A percentile compares a stretch with the other conserved stretches of the same genome.
Evolutionary conservation across 306 rosid genomes (phyloP).

Genomic region (Erythrophleum fordii): DNA sequence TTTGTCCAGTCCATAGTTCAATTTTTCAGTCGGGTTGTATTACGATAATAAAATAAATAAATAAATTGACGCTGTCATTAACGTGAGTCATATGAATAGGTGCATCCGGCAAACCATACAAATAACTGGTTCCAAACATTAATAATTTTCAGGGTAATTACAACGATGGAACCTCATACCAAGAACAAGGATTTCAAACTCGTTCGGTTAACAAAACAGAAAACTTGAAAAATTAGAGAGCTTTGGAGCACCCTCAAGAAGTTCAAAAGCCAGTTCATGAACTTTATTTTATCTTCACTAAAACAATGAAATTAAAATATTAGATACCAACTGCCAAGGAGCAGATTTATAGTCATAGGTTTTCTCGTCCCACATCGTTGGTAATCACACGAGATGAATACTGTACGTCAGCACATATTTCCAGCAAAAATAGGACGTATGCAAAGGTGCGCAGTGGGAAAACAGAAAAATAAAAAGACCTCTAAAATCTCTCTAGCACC

Average conservation of each 20-base stretch:
- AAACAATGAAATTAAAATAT: background rate
- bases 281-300: background rate
- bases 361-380: background rate
- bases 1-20: background rate
- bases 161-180: background rate
- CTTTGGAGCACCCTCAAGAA: background rate
- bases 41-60: too few relatives aligned
- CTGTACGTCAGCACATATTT: background rate
- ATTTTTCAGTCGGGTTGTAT: too few relatives aligned
- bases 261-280: background rate
- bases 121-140: background rate
- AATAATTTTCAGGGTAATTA: too few relatives aligned
- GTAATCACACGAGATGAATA: background rate
- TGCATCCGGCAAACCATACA: background rate
- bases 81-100: too few relatives aligned
- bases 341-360: background rate
- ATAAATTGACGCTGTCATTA: too few relatives aligned
- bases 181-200: background rate
- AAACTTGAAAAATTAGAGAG: background rate
- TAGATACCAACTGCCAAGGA: background rate
- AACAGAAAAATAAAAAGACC: constrained; percentile 40
- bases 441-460: constrained; percentile 5
- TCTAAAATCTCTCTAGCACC: constrained; percentile 38
- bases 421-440: constrained; percentile 1
- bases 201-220: background rate